Evolutionary conservation across 495 filamentous ascomycete genomes (phyloP).

Genomic region (Aspergillus nanangensis): DNA sequence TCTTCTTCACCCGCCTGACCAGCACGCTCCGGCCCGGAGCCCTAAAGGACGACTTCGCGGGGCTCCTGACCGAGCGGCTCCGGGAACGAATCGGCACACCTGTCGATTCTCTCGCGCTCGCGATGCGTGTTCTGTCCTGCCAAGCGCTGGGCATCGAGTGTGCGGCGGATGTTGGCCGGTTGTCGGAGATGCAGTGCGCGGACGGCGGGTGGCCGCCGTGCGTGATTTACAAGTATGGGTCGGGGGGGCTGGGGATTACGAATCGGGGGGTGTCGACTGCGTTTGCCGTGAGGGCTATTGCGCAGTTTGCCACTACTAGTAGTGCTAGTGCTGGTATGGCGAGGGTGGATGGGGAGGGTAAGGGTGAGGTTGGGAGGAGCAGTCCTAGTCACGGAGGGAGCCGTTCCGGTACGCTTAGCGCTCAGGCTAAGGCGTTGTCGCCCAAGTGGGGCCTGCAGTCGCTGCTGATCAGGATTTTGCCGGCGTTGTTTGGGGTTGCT

Average conservation of each 20-base stretch:
- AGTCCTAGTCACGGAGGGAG: too few species aligned
- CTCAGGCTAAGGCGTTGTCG: too few species aligned
- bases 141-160: slow-evolving; percentile 3
- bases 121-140: slow-evolving; percentile 14
- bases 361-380: too few species aligned
- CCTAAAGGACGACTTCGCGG: background rate
- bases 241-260: background rate
- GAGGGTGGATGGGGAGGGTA: too few species aligned
- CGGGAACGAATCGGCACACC: slow-evolving; percentile 7
- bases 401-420: too few species aligned
- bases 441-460: too few species aligned
- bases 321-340: too few species aligned
- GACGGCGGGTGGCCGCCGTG: slow-evolving; percentile 15
- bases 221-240: slow-evolving; percentile 6
- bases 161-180: slow-evolving; percentile 68
- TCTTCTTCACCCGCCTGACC: slow-evolving; percentile 9
- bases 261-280: slow-evolving; percentile 3
- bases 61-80: slow-evolving; percentile 8
- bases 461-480: too few species aligned
- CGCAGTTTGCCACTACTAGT: too few species aligned
- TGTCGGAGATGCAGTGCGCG: slow-evolving; percentile 66
- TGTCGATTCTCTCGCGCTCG: slow-evolving; percentile 12
- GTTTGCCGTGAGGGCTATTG: background rate
- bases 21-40: background rate
- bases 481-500: too few species aligned